Evolutionary conservation across 140 eudicot species (phyloP).

Genomic region (Oenanthe javanica): DNA sequence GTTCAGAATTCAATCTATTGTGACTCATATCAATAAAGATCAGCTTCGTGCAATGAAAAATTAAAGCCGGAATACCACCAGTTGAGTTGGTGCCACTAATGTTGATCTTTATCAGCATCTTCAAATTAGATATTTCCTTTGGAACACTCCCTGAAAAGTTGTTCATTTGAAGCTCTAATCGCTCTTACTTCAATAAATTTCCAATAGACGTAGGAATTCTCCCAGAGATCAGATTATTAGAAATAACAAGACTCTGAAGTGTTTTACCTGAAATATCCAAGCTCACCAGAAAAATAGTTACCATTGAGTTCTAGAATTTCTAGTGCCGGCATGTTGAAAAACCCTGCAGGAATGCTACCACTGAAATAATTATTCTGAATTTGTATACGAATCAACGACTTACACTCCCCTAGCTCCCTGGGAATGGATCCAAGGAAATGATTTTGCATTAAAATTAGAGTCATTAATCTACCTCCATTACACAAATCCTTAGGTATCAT

Average conservation of each 20-base stretch:
- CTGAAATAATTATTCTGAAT: slow-evolving; percentile 50
- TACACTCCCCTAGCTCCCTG: slow-evolving; percentile 53
- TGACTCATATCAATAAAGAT: slow-evolving; percentile 36
- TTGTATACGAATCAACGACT: slow-evolving; percentile 45
- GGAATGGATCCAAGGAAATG: slow-evolving; percentile 60
- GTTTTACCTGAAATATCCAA: slow-evolving; percentile 26
- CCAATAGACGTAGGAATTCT: slow-evolving; percentile 30
- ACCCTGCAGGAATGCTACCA: slow-evolving; percentile 62
- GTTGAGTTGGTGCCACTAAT: slow-evolving; percentile 28
- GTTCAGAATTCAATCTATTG: slow-evolving; percentile 25
- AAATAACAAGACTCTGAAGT: slow-evolving; percentile 33
- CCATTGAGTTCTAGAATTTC: slow-evolving; percentile 51
- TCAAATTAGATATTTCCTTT: slow-evolving; percentile 20
- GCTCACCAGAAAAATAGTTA: slow-evolving; percentile 55
- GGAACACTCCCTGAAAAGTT: slow-evolving; percentile 39
- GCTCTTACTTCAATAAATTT: slow-evolving; percentile 21
- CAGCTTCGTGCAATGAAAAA: slow-evolving; percentile 18
- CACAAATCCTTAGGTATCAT: slow-evolving; percentile 56
- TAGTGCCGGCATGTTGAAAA: slow-evolving; percentile 55
- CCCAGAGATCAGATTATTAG: slow-evolving; percentile 37
- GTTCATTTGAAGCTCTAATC: slow-evolving; percentile 27
- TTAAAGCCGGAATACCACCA: slow-evolving; percentile 35
- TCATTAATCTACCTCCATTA: slow-evolving; percentile 43
- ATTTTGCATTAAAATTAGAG: slow-evolving; percentile 56
- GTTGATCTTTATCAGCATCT: slow-evolving; percentile 22